These are phyloP conservation scores for Euphorbia tirucalli DNA, from an alignment of 345 rosid species.

Conservation along the genomic window DNA sequence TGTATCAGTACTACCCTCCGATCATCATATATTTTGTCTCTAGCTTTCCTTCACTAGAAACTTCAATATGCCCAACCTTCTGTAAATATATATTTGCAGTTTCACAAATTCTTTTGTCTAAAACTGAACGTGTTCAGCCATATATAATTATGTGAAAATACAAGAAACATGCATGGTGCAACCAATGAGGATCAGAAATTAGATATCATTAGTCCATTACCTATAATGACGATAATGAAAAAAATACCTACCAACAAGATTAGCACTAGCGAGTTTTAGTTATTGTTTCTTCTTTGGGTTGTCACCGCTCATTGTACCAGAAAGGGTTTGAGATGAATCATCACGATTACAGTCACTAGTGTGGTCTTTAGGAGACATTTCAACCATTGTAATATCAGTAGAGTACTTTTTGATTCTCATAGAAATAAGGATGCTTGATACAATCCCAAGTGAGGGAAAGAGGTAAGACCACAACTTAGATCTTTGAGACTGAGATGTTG, in stretches of 20 bases:
- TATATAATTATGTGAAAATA: too few species aligned
- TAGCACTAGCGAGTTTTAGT: not conserved
- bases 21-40: not conserved
- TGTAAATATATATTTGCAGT: not conserved
- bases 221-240: not conserved
- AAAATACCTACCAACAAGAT: not conserved
- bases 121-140: not conserved
- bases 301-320: constrained; percentile 14
- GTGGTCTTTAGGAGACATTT: constrained; percentile 29
- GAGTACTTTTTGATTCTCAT: constrained; percentile 74
- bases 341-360: constrained; percentile 1
- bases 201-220: not conserved
- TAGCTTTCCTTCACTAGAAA: not conserved
- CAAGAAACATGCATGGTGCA: not conserved
- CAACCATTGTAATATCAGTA: constrained; percentile 34
- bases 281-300: constrained; percentile 25
- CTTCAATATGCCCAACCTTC: not conserved
- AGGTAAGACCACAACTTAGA: constrained; percentile 67
- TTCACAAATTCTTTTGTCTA: not conserved
- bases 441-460: constrained; percentile 68
- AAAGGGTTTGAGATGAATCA: constrained; percentile 20
- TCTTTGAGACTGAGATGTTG: constrained; percentile 59
- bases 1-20: not conserved
- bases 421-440: constrained; percentile 79
- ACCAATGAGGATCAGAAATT: not conserved